Evolutionary conservation across 805 yeast species (phyloP).

Genomic region (Hanseniaspora taiwanica): DNA sequence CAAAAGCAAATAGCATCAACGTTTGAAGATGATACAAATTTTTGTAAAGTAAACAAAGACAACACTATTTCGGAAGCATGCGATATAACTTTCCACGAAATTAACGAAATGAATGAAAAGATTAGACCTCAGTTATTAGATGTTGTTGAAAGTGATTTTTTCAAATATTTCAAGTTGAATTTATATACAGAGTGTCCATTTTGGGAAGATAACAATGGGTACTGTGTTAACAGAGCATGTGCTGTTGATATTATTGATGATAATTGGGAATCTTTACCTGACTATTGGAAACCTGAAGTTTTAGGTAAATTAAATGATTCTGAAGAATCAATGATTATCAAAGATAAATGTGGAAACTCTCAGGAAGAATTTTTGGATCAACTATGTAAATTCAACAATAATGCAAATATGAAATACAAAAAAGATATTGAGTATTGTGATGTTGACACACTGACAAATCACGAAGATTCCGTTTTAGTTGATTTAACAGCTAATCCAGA

Average conservation of each 20-base stretch:
- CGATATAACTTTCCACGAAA: conserved; percentile 31
- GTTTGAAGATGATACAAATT: not conserved
- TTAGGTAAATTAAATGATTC: conserved; percentile 28
- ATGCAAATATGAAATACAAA: conserved; percentile 2
- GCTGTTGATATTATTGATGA: conserved; percentile 78
- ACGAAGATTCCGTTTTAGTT: conserved; percentile 64
- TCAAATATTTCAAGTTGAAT: conserved; percentile 77
- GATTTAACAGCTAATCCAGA: conserved; percentile 85
- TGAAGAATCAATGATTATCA: conserved; percentile 14
- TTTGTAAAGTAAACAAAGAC: not conserved
- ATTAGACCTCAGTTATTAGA: conserved; percentile 44
- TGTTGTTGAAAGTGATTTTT: conserved; percentile 63
- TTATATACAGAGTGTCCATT: conserved; percentile 76
- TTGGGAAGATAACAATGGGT: conserved; percentile 64
- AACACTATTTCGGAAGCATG: conserved; percentile 8
- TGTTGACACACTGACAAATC: conserved; percentile 40
- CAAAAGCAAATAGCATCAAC: conserved; percentile 1
- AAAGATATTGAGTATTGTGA: conserved; percentile 56
- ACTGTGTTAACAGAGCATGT: conserved; percentile 78
- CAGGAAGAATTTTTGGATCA: conserved; percentile 27
- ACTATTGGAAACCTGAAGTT: conserved; percentile 59
- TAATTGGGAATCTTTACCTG: conserved; percentile 50
- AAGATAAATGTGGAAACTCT: conserved; percentile 18
- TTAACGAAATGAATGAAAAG: conserved; percentile 36
- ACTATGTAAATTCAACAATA: conserved; percentile 20